Percentiles rank a stretch among this genome's conserved stretches.
phyloP scores from a whole-genome alignment of 208 protist genomes.

The Perkinsela sp. region DNA sequence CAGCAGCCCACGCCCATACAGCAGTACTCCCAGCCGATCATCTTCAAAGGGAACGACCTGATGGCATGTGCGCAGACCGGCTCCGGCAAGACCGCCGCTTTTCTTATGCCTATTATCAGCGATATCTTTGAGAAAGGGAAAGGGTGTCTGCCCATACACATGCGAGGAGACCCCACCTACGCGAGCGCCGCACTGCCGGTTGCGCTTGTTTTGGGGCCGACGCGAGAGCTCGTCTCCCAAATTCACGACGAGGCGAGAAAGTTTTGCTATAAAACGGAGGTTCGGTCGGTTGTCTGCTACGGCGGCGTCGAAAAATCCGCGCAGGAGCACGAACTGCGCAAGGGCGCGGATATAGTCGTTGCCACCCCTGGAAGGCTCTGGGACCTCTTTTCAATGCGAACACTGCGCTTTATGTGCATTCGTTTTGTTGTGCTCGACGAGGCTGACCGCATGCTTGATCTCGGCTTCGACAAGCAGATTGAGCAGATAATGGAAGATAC shows the following conservation, averaged over 20 bases:
- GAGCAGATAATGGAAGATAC: slow-evolving; percentile 79
- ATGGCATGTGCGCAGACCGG: slow-evolving; percentile 97
- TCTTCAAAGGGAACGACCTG: slow-evolving; percentile 65
- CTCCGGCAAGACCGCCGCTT: slow-evolving; percentile 94
- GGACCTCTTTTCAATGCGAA: slow-evolving; percentile 49
- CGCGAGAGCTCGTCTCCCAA: slow-evolving; percentile 84
- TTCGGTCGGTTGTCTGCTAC: slow-evolving; percentile 83
- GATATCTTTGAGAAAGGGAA: slow-evolving; percentile 5
- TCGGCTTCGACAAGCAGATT: slow-evolving; percentile 97
- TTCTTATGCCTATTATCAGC: slow-evolving; percentile 84
- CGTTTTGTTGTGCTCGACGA: slow-evolving; percentile 87
- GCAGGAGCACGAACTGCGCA: slow-evolving; percentile 82
- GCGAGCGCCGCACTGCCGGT: slow-evolving; percentile 36
- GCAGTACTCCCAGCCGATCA: slow-evolving; percentile 84
- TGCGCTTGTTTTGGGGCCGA: slow-evolving; percentile 81
- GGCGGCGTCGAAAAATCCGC: slow-evolving; percentile 75
- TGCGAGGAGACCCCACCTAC: slow-evolving; percentile 34
- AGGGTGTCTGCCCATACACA: slow-evolving; percentile 7
- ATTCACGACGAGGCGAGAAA: slow-evolving; percentile 86
- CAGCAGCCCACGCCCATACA: slow-evolving; percentile 91
- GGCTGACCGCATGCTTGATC: slow-evolving; percentile 97
- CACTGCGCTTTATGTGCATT: slow-evolving; percentile 51
- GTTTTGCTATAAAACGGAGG: slow-evolving; percentile 73
- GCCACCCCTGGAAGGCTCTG: slow-evolving; percentile 62
- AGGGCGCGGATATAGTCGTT: slow-evolving; percentile 74